These are phyloP conservation scores for Backusella circina DNA, from an alignment of 192 early-diverging fungal genomes.

Conservation along the genomic window DNA sequence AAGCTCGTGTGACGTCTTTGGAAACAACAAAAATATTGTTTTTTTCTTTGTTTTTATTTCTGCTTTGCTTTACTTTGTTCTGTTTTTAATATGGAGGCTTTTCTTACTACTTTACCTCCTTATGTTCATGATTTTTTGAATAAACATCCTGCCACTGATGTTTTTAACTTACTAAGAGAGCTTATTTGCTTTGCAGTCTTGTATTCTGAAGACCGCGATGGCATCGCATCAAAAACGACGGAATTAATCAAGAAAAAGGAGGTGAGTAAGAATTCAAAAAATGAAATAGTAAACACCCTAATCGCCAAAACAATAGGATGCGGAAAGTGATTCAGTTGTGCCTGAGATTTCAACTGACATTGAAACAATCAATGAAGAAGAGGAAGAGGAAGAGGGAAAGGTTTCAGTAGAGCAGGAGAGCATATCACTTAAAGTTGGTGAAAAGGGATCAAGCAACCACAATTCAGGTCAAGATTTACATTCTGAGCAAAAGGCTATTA, in stretches of 20 bases:
- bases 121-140: constrained; percentile 32
- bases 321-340: not conserved
- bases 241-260: constrained; percentile 6
- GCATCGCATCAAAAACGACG: not conserved
- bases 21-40: not conserved
- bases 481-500: not conserved
- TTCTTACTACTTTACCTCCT: constrained; percentile 35
- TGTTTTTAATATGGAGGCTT: constrained; percentile 24
- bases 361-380: constrained; percentile 1
- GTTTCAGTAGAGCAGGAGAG: not conserved
- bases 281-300: not conserved
- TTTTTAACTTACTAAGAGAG: constrained; percentile 29
- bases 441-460: not conserved
- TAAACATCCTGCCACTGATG: constrained; percentile 26
- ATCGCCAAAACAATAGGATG: not conserved
- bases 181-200: constrained; percentile 37
- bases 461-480: not conserved
- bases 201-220: constrained; percentile 30
- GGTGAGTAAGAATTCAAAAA: not conserved
- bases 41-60: not conserved
- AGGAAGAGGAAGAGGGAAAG: not conserved
- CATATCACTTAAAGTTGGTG: not conserved
- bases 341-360: not conserved
- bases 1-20: not conserved
- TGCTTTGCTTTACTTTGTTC: not conserved